Evolutionary conservation across 2,329 filamentous ascomycete genomes (phyloP).

Genomic region (Fusarium pininemorale): DNA sequence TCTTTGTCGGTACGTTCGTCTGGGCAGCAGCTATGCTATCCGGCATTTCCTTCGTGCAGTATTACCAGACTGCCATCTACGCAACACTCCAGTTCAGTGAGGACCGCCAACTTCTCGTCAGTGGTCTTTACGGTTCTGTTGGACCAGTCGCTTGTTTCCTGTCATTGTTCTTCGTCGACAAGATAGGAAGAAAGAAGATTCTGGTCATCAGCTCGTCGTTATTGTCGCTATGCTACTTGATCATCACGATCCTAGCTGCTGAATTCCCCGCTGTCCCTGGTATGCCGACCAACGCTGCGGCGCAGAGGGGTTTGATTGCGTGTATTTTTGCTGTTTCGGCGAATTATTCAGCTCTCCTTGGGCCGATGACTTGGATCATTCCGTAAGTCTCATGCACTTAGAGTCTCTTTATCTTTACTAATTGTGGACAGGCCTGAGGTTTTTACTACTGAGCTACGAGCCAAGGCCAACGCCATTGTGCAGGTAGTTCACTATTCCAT

Average conservation of each 20-base stretch:
- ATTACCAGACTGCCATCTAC: constrained; percentile 54
- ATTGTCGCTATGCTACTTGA: constrained; percentile 49
- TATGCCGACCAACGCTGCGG: constrained; percentile 49
- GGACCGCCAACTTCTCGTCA: constrained; percentile 51
- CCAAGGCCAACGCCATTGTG: constrained; percentile 53
- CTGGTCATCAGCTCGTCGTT: constrained; percentile 49
- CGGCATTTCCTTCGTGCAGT: constrained; percentile 55
- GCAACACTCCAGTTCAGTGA: constrained; percentile 51
- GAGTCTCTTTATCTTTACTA: neutral
- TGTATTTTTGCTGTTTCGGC: constrained; percentile 49
- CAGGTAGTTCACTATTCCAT: constrained; percentile 54
- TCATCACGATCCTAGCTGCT: constrained; percentile 52
- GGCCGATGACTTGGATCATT: constrained; percentile 55
- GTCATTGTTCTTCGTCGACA: constrained; percentile 52
- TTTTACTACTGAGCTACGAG: constrained; percentile 52
- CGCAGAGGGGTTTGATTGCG: constrained; percentile 51
- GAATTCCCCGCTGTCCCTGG: constrained; percentile 49
- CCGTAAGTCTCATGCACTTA: constrained; percentile 42
- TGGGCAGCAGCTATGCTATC: constrained; percentile 55
- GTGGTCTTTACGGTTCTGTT: constrained; percentile 52
- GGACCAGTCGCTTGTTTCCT: constrained; percentile 49
- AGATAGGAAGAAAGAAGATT: constrained; percentile 49
- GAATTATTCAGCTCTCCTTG: constrained; percentile 51
- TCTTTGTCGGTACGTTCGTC: constrained; percentile 53
- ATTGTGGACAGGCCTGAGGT: constrained; percentile 47